A percentile compares a stretch with the other conserved stretches of the same genome.
Evolutionary conservation across 208 protist genomes (phyloP).

Genomic region (Zelonia costaricensis): DNA sequence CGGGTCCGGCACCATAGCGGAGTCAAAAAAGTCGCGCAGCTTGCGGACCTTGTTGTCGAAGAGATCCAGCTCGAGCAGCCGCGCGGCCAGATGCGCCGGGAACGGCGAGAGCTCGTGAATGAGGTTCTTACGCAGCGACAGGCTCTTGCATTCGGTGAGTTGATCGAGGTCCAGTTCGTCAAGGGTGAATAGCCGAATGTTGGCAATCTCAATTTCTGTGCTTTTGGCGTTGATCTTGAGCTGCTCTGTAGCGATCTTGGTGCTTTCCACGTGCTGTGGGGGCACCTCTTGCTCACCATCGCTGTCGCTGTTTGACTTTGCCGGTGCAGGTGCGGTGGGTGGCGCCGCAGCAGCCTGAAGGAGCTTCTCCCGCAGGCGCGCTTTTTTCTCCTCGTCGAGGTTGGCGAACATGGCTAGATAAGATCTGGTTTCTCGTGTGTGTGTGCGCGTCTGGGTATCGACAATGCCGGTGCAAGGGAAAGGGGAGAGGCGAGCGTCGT

Average conservation of each 20-base stretch:
- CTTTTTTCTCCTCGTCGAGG: slow-evolving; percentile 32
- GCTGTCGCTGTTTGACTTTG: slow-evolving; percentile 27
- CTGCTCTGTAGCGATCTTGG: slow-evolving; percentile 28
- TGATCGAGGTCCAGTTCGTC: slow-evolving; percentile 76
- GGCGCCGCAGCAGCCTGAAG: slow-evolving; percentile 21
- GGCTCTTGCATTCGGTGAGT: slow-evolving; percentile 55
- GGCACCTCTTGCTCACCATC: slow-evolving; percentile 21
- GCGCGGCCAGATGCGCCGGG: slow-evolving; percentile 56
- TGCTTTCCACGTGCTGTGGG: slow-evolving; percentile 17
- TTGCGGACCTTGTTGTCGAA: slow-evolving; percentile 94
- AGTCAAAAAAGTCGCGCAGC: slow-evolving; percentile 76
- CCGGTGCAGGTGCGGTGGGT: neutral
- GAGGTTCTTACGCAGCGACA: slow-evolving; percentile 90
- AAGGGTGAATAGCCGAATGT: slow-evolving; percentile 87
- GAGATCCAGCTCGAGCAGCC: slow-evolving; percentile 82
- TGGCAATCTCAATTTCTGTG: slow-evolving; percentile 73
- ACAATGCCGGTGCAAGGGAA: no score
- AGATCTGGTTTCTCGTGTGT: no score
- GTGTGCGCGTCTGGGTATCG: no score
- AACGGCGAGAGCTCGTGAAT: slow-evolving; percentile 82
- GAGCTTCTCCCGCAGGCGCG: slow-evolving; percentile 19
- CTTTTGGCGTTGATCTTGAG: slow-evolving; percentile 56
- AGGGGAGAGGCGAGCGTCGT: no score
- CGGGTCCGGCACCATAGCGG: slow-evolving; percentile 11
- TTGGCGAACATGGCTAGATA: slow-evolving; percentile 36